Evolutionary conservation across 2,329 filamentous ascomycete species (phyloP), one percentile per base, ranked within the genome.

Genomic region (Beauveria pseudobassiana): DNA sequence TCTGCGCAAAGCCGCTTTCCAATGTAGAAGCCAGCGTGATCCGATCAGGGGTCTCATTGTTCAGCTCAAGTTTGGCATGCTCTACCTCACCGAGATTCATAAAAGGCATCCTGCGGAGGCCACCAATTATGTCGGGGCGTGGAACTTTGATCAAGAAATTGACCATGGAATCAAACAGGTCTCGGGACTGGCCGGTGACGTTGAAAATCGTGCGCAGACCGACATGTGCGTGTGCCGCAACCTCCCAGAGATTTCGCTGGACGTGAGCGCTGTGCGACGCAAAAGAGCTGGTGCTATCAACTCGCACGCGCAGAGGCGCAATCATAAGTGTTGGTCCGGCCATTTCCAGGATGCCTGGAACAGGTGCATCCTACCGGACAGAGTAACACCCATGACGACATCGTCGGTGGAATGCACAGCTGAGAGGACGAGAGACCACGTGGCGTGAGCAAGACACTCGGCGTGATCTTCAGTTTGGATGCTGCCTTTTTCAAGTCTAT

Each of bases 291-390:
- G 18, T 43, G 7, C 42, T 10, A 20, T 43, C 42, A 20, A 43
- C 18, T 43, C n/a, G 42, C 42, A 43, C 42, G 18, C 42, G 22
- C 6, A 69, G 71, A 12, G 66, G 65, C 0, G 64, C 64, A 2
- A 61, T 65, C 14, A 63, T 64, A 42, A 67, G 59, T 0, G 61
- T 63, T 38, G 65, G 65, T 3, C 66, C 66, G 26, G 64, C 63
- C 48, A 59, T 53, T 38, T 30, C 42, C 26, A 62, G 26, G 12
- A 68, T 65, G 2, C 59, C 63, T 18, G 52, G 28, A 0, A 68
- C 61, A 7, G 64, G 64, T 0, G 46, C 55, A 42, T 65, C 65
- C 66, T 58, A 1, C 66, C 66, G 2, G 65, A 65, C 45, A 68
- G 45, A 10, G 66, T 64, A 30, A 61, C 60, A 10, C 61, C 65